Base-by-base conservation (phyloP, 352 stramenopile genomes). In the Phytophthora cajani region DNA sequence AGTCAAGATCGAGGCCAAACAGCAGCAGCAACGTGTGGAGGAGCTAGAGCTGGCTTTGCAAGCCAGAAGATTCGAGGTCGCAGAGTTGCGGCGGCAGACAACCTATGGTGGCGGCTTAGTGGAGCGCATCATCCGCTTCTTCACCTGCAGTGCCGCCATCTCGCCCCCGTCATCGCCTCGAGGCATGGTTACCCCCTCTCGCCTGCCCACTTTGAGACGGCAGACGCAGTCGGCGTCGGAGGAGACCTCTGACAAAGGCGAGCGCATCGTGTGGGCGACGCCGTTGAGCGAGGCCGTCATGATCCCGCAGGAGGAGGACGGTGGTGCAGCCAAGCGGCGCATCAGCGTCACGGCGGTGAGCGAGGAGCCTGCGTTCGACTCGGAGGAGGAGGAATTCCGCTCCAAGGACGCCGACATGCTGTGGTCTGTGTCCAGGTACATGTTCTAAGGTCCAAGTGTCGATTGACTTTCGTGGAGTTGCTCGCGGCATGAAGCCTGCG, bases 51-150 rank as follows among this genome's bases (percentile, higher is more conserved):
- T 69, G 40, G 77, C 89, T 10, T 67, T 94, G 0, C 79, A 93
- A 50, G 67, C 66, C 5, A 72, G 78, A 17, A 72, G 84, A 49
- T 79, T 83, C 3, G 82, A 91, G 51, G 69, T 92, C 5, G 57
- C 79, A 3, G 77, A 90, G 16, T 62, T 90, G 21, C 81, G 81
- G 2, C 75, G 90, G 59, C 76, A 80, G 27, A 62, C 46, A 3
- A 33, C 40, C n/a, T 57, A 51, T 47, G 61, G 47, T 33, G 64
- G 57, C 2, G 72, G 74, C 4, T 58, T 94, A 0, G 66, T 94
- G 14, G 87, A 93, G 75, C 87, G 87, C 21, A 77, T 90, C 27
- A 88, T 96, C 50, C 85, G 87, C n/a, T 96, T 96, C 58, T 93
- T 96, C 64, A 96, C 88, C 9, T 96, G 88, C 79, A 94, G 80